Evolutionary conservation across 148 eudicot species (phyloP), one percentile per base, ranked within the genome.

Genomic region (Selenicereus undatus): DNA sequence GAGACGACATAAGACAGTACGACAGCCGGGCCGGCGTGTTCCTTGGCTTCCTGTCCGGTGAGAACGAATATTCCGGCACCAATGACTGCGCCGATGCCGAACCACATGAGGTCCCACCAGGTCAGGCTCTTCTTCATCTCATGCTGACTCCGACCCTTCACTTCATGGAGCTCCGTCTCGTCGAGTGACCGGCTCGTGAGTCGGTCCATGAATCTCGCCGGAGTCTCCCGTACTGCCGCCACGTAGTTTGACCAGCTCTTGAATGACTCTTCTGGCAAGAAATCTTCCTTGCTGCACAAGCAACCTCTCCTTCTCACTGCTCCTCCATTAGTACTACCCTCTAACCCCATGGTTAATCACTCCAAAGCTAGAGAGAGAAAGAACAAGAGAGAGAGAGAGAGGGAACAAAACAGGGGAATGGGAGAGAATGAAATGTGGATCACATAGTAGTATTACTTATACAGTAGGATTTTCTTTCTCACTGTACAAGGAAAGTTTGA

Each of bases 91-190:
- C 95, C 95, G 78, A 91, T 86, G 16, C 95, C 95, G 79, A 90
- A 89, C 91, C 95, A 91, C 70, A 90, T 86, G 17, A 91, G 83
- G 78, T 91, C 94, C 91, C 90, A 91, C 94, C 92, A 90, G 1
- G 68, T 81, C 5, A 91, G 85, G 3, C 83, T 85, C 75, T 77
- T 89, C 89, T 89, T 91, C 93, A 91, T 91, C 71, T 87, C 81
- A n/a, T 87, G 18, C 27, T 84, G 80, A 75, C 91, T 89, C 32
- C 83, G 85, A 11, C 82, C 88, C 73, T 75, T 82, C 42, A 84
- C 79, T 39, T 75, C 81, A 8, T 83, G 45, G 21, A 88, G 58
- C 85, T 90, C 92, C 9, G 58, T 62, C n/a, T 74, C 64, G 73
- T 85, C 88, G 14, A 70, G 35, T 0, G 93, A 90, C 64, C 93